Base-by-base conservation (phyloP, 2,329 filamentous ascomycete genomes). In the Trichoderma atrobrunneum region DNA sequence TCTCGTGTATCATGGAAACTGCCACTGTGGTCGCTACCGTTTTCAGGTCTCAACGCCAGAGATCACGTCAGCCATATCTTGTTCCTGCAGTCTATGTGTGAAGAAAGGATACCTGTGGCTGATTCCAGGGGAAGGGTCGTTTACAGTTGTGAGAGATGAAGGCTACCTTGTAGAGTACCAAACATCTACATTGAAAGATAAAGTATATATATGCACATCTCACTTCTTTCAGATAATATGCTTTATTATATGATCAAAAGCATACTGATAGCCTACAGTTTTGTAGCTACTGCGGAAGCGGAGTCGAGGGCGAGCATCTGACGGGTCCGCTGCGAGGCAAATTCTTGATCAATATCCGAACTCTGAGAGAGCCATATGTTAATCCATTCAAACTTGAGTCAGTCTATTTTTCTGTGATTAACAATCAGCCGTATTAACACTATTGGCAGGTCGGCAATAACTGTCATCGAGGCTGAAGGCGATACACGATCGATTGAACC, bases 101-200 rank as follows among this genome's bases (percentile, higher is more conserved):
- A 80, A 78, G 69, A 78, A 79, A 24, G 79, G 78, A 3, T 76
- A 78, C 39, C 72, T 79, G 3, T 80, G 79, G 78, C 48, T 77
- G n/a, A 43, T 59, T 2, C 66, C 73, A 1, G 36, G 65, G 14
- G 54, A 60, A 11, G 70, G 63, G 5, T 64, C 59, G 16, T 68
- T 78, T 24, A 30, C 28, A n/a, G 60, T 72, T 7, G 63, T 68
- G 64, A 72, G 62, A 51, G 74, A 73, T 54, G 76, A 39, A 21
- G 74, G 72, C 12, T 65, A 18, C 1, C 34, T 71, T 71, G 72
- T 16, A 3, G 68, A 73, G 1, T 74, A 54, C 14, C 21, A 48
- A 7, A 43, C 69, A 18, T 56, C 59, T 7, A 61, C 70, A 3
- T 26, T 76, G 1, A 18, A 54, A 7, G 73, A 78, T 32, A 73